A percentile compares a stretch with the other conserved stretches of the same genome.
Evolutionary conservation across 192 early-diverging fungal genomes (phyloP).

Genomic region (Rhizophagus prolifer): DNA sequence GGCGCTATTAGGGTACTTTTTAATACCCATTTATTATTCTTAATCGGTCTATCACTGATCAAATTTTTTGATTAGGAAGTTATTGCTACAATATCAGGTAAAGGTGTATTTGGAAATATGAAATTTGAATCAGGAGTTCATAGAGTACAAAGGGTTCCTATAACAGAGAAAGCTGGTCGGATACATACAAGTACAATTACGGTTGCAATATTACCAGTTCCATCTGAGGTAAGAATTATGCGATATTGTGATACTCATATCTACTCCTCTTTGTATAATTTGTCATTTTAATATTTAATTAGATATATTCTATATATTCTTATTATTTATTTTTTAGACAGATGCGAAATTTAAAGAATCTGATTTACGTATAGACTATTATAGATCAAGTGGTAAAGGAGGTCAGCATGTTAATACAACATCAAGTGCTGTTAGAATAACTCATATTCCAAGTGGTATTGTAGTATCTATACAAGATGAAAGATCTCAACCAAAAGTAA

Average conservation of each 20-base stretch:
- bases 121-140: slow-evolving; percentile 84
- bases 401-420: slow-evolving; percentile 96
- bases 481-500: slow-evolving; percentile 82
- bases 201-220: slow-evolving; percentile 75
- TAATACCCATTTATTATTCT: background rate
- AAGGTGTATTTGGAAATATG: slow-evolving; percentile 69
- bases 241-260: too few species aligned
- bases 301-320: too few species aligned
- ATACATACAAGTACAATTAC: slow-evolving; percentile 79
- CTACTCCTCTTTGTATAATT: too few species aligned
- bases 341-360: slow-evolving; percentile 65
- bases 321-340: slow-evolving; percentile 45
- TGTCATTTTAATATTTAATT: too few species aligned
- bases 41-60: too few species aligned
- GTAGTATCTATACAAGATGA: slow-evolving; percentile 86
- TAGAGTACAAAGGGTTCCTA: slow-evolving; percentile 79
- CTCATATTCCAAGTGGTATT: slow-evolving; percentile 90
- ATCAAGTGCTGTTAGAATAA: slow-evolving; percentile 90
- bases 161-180: slow-evolving; percentile 74
- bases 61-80: slow-evolving; percentile 55
- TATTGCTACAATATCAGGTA: slow-evolving; percentile 63
- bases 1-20: slow-evolving; percentile 51
- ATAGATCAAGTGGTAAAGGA: slow-evolving; percentile 78
- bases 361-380: slow-evolving; percentile 72
- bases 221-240: slow-evolving; percentile 49